Evolutionary conservation across 192 early-diverging fungal species (phyloP), one percentile per base, ranked within the genome.

Genomic region (Coemansia umbellata): DNA sequence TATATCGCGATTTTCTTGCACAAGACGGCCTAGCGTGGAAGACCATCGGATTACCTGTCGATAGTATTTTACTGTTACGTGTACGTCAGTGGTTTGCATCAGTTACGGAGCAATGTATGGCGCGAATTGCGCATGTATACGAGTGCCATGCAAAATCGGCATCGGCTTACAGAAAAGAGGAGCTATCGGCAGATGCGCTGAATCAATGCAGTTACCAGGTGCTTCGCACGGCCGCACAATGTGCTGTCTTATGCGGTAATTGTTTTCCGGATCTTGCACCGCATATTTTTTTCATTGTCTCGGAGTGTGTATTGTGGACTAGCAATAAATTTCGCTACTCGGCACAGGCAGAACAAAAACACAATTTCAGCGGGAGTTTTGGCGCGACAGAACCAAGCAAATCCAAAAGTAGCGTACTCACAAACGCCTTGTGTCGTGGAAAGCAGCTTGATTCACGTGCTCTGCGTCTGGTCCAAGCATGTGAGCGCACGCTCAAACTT

Each of bases 11-110:
- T 10, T 47, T 54, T 11, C 30, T 76, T 17, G 45, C 47, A 0
- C 66, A 76, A 35, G 73, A 49, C 5, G 73, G 73, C 3, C 45
- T 76, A 21, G 9, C 58, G 17, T 76, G 73, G 66, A 64, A 60
- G 36, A 58, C 73, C 1, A 57, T 68, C 40, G 73, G 73, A 1
- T 27, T 76, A 3, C 73, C 73, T 3, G 53, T 76, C 4, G 73
- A 76, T 13, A 15, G 32, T 0, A n/a, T 44, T 30, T 31, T 76
- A 35, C 44, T 76, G 28, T 4, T 42, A 33, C 73, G 53, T 9
- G 61, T 56, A 15, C 57, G 58, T 24, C 66, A 65, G 31, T 60
- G 62, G 54, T 36, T 76, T 40, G 62, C 55, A 7, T 56, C 58
- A 4, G 50, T 40, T 11, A 65, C 57, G 9, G 66, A 50, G n/a